Evolutionary conservation across 352 stramenopile genomes (phyloP), one percentile per base, ranked within the genome.

Genomic region (Hyphochytrium catenoides): DNA sequence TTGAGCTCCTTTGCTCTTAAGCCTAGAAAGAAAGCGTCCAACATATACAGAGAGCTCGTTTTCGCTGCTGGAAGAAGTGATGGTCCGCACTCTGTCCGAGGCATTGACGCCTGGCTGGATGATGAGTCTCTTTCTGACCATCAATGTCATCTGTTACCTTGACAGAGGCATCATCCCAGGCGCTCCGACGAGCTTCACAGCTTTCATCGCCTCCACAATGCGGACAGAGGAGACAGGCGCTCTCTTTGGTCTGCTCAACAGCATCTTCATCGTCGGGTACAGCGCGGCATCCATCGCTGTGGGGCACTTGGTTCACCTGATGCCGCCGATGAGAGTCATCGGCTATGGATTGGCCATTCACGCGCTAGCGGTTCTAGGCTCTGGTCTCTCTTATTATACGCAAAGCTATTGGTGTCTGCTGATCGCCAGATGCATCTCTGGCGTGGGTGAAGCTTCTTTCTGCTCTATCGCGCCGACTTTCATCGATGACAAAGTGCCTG

Each of bases 391-490:
- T 12, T 39, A 43, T 15, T 14, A 17, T 11, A 8, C 11, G 4
- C 7, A 28, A 12, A 43, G 25, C 28, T 43, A 39, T 39, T 9
- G n/a, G 27, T 20, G 36, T 2, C 28, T 43, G 7, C 12, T 43
- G 1, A 23, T 17, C 25, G 37, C 27, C 17, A 27, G 37, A 11
- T 23, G 36, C 12, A 15, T 37, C n/a, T 38, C 24, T 9, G 37
- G 37, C 28, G 38, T 43, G 26, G 37, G 37, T 15, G 37, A 43
- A 22, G 28, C 37, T 1, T 43, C 37, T 11, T 43, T 43, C 15
- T 31, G 38, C 15, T 15, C 24, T 3, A 43, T 23, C 15, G 37
- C 37, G 6, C 37, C 37, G 12, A 18, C 12, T 9, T 38, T 43
- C 28, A 43, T 43, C 26, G 37, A 43, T 15, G 28, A 9, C 26